Evolutionary conservation across 2,329 filamentous ascomycete species (phyloP), one percentile per base, ranked within the genome.

Genomic region (Penicillium olsonii): DNA sequence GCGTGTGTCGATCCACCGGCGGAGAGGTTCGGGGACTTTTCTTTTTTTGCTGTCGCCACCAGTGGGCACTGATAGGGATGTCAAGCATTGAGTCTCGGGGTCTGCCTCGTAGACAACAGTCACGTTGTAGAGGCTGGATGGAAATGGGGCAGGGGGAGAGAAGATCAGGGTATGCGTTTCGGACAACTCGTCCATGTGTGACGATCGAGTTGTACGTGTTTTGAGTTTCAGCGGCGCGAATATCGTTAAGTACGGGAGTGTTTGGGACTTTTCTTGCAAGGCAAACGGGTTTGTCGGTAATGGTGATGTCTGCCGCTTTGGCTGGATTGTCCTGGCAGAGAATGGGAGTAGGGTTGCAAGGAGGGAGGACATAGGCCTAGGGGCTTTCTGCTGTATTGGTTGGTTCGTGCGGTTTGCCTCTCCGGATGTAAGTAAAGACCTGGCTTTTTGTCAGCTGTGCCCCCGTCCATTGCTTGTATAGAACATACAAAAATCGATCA

Each of bases 171-270:
- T 61, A 53, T 73, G 69, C 33, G 51, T 68, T 51, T 73, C 69
- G 2, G 61, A 50, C 9, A 71, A 44, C 9, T 41, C 39, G 12
- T 52, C 48, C 5, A 56, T 40, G 18, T 59, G 50, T 8, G 59
- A 50, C 8, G 63, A 53, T 9, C 60, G 58, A n/a, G 49, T 63
- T 20, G 65, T 69, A 26, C 65, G 60, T 12, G 66, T 50, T 5
- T 54, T 61, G 49, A 88, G 84, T 0, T 75, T 75, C 12, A 94
- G 77, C 0, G 87, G 83, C 0, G 83, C 87, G 60, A 94, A 90
- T 8, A 87, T 77, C 38, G 87, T 81, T 0, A 92, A 76, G 56
- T 87, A 90, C 0, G 86, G 83, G 2, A 87, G 70, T 42, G 87
- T 82, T 52, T 91, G 82, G 0, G 61, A 54, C 18, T 57, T 57